phyloP scores from a whole-genome alignment of 1,284 basidiomycete species.

The Cutaneotrichosporon sp. region DNA sequence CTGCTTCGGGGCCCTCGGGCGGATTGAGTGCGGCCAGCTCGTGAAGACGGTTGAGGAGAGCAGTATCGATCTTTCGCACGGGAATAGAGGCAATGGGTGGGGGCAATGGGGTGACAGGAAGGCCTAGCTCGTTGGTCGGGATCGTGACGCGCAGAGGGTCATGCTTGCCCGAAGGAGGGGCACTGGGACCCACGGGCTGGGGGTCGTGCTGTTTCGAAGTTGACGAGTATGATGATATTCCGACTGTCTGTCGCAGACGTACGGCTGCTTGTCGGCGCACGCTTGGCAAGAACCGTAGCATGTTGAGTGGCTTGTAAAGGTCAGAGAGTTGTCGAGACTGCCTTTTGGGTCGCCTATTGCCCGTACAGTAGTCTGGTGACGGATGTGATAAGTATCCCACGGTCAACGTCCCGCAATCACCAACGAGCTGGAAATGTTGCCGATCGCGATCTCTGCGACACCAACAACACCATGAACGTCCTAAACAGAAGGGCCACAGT shows the following conservation, averaged over 20 bases:
- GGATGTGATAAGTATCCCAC: not conserved
- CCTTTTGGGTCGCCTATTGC: too few relatives aligned
- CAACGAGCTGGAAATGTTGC: not conserved
- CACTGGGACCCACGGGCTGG: too few relatives aligned
- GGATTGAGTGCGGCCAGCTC: constrained; percentile 17
- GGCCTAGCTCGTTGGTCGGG: constrained; percentile 6
- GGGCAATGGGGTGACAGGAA: constrained; percentile 9
- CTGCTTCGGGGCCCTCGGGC: constrained; percentile 11
- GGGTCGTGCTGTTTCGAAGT: too few relatives aligned
- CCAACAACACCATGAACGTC: not conserved
- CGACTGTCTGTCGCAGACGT: too few relatives aligned
- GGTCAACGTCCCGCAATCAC: not conserved
- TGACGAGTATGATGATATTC: too few relatives aligned
- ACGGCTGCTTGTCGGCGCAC: too few relatives aligned
- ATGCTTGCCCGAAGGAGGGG: not conserved
- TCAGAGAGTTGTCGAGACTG: too few relatives aligned
- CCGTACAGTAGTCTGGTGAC: too few relatives aligned
- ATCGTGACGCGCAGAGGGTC: constrained; percentile 8
- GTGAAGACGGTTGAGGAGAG: constrained; percentile 12
- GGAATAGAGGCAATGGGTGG: constrained; percentile 9
- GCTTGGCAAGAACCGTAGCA: too few relatives aligned
- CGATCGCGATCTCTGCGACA: not conserved
- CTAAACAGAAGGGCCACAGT: not conserved
- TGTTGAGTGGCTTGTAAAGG: too few relatives aligned
- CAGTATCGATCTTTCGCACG: constrained; percentile 3